Conservation (phyloP, 805 yeast species). For the Clavispora asparagi region DNA sequence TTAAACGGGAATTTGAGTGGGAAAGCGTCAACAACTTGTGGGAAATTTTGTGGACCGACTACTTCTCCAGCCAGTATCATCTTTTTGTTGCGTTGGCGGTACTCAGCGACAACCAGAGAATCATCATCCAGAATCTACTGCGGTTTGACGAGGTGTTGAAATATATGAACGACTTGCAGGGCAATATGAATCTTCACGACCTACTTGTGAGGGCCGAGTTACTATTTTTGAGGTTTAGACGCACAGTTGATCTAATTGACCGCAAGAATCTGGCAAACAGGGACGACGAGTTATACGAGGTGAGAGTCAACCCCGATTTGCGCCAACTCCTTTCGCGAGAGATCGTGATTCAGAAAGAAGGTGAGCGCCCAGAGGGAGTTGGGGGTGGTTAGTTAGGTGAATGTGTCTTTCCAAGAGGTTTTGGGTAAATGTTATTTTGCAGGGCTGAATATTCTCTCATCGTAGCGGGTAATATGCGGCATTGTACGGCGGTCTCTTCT, state of each 20-base stretch:
- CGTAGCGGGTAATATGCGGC: neutral
- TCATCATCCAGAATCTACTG: constrained; percentile 65
- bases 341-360: constrained; percentile 61
- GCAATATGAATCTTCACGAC: constrained; percentile 69
- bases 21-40: constrained; percentile 74
- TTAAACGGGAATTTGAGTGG: constrained; percentile 83
- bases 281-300: constrained; percentile 16
- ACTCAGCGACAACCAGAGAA: constrained; percentile 78
- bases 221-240: constrained; percentile 71
- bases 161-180: constrained; percentile 85
- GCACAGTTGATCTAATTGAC: constrained; percentile 77
- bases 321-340: constrained; percentile 57
- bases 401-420: neutral
- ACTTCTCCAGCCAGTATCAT: constrained; percentile 80
- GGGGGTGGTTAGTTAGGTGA: constrained; percentile 34
- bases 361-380: constrained; percentile 36
- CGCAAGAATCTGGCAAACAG: constrained; percentile 31
- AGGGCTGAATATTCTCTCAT: neutral
- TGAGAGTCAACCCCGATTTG: constrained; percentile 46
- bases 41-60: constrained; percentile 92
- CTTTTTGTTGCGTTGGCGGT: constrained; percentile 83
- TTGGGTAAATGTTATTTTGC: neutral
- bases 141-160: constrained; percentile 89
- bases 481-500: neutral
- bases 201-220: constrained; percentile 80